Evolutionary conservation across 1,284 basidiomycete species (phyloP).

Genomic region (Leccinum huronense): DNA sequence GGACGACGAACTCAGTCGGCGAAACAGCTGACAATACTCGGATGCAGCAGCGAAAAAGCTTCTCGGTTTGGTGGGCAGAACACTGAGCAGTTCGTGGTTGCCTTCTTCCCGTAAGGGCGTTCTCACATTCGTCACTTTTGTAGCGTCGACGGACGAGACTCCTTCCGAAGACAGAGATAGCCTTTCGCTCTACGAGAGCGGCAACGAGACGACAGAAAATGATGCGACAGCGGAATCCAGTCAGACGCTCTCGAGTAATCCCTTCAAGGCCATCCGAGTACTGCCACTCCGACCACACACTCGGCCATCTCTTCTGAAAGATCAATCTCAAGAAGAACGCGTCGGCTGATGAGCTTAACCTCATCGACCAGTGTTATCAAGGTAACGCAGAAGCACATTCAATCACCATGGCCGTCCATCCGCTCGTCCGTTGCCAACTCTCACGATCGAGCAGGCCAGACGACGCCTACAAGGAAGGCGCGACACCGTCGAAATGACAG

Average conservation of each 20-base stretch:
- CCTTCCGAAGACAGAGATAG: conserved; percentile 70
- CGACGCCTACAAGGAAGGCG: no score
- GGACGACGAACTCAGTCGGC: conserved; percentile 45
- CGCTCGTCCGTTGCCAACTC: no score
- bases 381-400: no score
- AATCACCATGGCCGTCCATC: no score
- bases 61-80: conserved; percentile 68
- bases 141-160: conserved; percentile 56
- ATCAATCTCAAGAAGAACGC: no score
- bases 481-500: no score
- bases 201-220: conserved; percentile 64
- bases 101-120: conserved; percentile 9
- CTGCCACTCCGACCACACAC: no score
- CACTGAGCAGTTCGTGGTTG: conserved; percentile 52
- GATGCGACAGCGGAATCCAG: conserved; percentile 52
- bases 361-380: no score
- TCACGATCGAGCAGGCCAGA: no score
- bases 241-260: conserved; percentile 45
- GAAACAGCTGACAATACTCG: conserved; percentile 78
- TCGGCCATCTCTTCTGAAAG: no score
- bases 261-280: conserved; percentile 3
- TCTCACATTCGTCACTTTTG: conserved; percentile 30
- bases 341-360: no score
- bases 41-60: conserved; percentile 76
- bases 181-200: conserved; percentile 65